Evolutionary conservation across 2,329 filamentous ascomycete genomes (phyloP).

Genomic region (Orbilia brochopaga): DNA sequence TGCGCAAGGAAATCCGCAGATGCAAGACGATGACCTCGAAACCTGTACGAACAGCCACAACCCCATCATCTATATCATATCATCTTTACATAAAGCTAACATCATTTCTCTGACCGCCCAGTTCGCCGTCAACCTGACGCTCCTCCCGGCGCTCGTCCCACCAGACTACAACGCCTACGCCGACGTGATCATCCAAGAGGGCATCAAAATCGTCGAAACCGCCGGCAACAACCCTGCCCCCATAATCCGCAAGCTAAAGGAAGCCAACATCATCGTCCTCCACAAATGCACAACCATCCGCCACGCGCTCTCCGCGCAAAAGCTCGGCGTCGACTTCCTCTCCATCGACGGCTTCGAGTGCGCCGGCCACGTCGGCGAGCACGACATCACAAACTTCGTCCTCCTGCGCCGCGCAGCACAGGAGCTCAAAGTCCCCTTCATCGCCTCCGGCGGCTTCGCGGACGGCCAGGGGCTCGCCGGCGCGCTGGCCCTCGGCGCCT

Average conservation of each 20-base stretch:
- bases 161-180: constrained; percentile 93
- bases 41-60: constrained; percentile 59
- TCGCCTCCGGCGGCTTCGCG: constrained; percentile 93
- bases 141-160: constrained; percentile 85
- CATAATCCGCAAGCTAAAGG: constrained; percentile 87
- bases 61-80: background rate
- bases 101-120: background rate
- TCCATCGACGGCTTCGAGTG: constrained; percentile 98
- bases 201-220: constrained; percentile 80
- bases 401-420: constrained; percentile 85
- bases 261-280: constrained; percentile 73
- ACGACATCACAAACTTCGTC: constrained; percentile 87
- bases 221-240: constrained; percentile 89
- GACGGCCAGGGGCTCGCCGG: constrained; percentile 93
- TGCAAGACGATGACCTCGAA: constrained; percentile 78
- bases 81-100: background rate
- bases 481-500: constrained; percentile 84
- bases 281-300: constrained; percentile 98
- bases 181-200: constrained; percentile 90
- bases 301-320: constrained; percentile 87
- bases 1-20: constrained; percentile 89
- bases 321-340: constrained; percentile 94
- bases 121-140: constrained; percentile 94
- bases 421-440: constrained; percentile 83
- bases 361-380: constrained; percentile 85